Percentiles rank a stretch among this genome's conserved stretches.
Evolutionary conservation across 805 yeast species (phyloP).

Genomic region (Grigorovia humatica): DNA sequence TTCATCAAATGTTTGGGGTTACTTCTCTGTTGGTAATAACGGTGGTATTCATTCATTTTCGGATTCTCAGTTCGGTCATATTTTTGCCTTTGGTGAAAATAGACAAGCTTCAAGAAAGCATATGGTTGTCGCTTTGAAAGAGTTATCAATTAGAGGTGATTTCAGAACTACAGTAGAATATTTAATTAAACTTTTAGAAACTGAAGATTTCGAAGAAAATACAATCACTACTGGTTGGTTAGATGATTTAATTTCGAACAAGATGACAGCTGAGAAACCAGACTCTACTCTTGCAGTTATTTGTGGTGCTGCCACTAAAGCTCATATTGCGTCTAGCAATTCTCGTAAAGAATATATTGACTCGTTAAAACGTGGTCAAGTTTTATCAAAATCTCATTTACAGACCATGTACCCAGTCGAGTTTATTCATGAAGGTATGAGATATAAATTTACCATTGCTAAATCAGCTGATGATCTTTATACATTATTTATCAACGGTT

Average conservation of each 20-base stretch:
- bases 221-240: slow-evolving; percentile 99
- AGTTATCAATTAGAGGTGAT: slow-evolving; percentile 94
- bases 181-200: slow-evolving; percentile 85
- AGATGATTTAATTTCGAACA: slow-evolving; percentile 88
- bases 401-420: slow-evolving; percentile 88
- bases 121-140: slow-evolving; percentile 97
- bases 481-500: slow-evolving; percentile 87
- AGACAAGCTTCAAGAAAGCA: slow-evolving; percentile 97
- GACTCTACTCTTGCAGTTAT: slow-evolving; percentile 83
- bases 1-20: slow-evolving; percentile 98
- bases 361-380: slow-evolving; percentile 92
- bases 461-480: slow-evolving; percentile 78
- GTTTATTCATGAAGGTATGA: slow-evolving; percentile 87
- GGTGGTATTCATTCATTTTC: slow-evolving; percentile 97
- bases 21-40: slow-evolving; percentile 91
- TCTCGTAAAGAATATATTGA: slow-evolving; percentile 57
- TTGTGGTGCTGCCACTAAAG: slow-evolving; percentile 97
- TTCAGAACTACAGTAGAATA: slow-evolving; percentile 97
- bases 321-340: slow-evolving; percentile 67
- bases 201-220: slow-evolving; percentile 92
- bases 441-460: slow-evolving; percentile 93
- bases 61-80: slow-evolving; percentile 98
- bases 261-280: slow-evolving; percentile 94
- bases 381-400: slow-evolving; percentile 69
- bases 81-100: slow-evolving; percentile 97